Evolutionary conservation across 23 red algal species (phyloP).

Genomic region (Gracilaria vermiculophylla): DNA sequence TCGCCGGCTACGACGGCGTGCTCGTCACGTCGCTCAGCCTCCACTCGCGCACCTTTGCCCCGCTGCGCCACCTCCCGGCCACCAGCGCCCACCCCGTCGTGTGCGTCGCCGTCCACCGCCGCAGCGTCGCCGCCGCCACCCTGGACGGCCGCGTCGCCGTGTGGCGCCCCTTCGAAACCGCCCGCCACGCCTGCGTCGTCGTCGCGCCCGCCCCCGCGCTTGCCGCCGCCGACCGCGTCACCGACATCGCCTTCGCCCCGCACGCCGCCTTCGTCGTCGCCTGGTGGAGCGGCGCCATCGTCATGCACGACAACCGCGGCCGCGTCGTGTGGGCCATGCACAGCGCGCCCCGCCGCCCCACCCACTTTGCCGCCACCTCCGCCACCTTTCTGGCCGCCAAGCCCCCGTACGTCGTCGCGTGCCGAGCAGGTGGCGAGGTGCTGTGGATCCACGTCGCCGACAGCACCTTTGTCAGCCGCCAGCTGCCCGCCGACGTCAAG

Average conservation of each 20-base stretch:
- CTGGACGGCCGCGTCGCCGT: conserved; percentile 5
- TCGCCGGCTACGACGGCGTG: conserved; percentile 11
- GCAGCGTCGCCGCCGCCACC: background rate
- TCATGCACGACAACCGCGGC: background rate
- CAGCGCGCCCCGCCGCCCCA: no score
- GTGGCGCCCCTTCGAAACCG: background rate
- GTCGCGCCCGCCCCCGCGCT: background rate
- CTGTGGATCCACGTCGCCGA: background rate
- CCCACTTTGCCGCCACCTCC: background rate
- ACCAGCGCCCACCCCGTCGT: background rate
- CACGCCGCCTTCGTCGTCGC: background rate
- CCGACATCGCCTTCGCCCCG: background rate
- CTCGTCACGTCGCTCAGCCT: background rate
- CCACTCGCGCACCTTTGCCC: background rate
- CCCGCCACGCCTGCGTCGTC: background rate
- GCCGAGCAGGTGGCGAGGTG: background rate
- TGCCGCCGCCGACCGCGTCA: background rate
- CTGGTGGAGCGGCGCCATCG: conserved; percentile 2
- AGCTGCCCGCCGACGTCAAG: background rate
- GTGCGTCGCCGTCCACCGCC: background rate
- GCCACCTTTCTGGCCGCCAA: background rate
- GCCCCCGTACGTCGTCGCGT: background rate
- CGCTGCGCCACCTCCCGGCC: background rate
- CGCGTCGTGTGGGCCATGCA: background rate
- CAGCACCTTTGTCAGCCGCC: background rate